Evolutionary conservation across 2,329 filamentous ascomycete species (phyloP).

Genomic region (Fusarium avenaceum): DNA sequence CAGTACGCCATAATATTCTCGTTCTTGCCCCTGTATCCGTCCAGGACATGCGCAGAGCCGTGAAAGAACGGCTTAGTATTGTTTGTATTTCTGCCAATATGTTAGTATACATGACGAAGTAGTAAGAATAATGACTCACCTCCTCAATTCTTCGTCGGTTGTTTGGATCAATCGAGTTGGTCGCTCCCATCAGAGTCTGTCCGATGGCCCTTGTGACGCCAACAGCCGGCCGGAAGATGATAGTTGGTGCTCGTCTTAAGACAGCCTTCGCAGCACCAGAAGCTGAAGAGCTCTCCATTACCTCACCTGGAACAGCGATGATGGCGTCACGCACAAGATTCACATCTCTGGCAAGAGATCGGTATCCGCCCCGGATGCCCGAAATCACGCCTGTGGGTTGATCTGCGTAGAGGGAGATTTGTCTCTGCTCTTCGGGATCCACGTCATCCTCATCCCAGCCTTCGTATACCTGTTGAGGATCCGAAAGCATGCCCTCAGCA

Average conservation of each 20-base stretch:
- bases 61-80: conserved; percentile 50
- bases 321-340: conserved; percentile 89
- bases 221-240: conserved; percentile 90
- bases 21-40: conserved; percentile 13
- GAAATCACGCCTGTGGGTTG: conserved; percentile 91
- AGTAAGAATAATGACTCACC: conserved; percentile 71
- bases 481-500: conserved; percentile 82
- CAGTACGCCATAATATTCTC: conserved; percentile 29
- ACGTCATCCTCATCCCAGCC: conserved; percentile 71
- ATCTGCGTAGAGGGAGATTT: conserved; percentile 92
- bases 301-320: conserved; percentile 91
- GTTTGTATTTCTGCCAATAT: conserved; percentile 63
- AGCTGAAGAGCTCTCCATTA: conserved; percentile 87
- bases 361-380: conserved; percentile 85
- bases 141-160: conserved; percentile 87
- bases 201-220: conserved; percentile 90
- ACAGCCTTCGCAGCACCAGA: conserved; percentile 84
- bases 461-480: conserved; percentile 54
- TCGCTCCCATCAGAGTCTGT: conserved; percentile 90
- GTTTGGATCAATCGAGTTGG: conserved; percentile 87
- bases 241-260: conserved; percentile 86
- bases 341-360: conserved; percentile 88
- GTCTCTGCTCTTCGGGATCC: conserved; percentile 78
- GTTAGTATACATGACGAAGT: conserved; percentile 23
- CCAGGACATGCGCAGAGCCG: neutral